Conservation (phyloP, 2,329 filamentous ascomycete species). For the Colletotrichum spinosum region DNA sequence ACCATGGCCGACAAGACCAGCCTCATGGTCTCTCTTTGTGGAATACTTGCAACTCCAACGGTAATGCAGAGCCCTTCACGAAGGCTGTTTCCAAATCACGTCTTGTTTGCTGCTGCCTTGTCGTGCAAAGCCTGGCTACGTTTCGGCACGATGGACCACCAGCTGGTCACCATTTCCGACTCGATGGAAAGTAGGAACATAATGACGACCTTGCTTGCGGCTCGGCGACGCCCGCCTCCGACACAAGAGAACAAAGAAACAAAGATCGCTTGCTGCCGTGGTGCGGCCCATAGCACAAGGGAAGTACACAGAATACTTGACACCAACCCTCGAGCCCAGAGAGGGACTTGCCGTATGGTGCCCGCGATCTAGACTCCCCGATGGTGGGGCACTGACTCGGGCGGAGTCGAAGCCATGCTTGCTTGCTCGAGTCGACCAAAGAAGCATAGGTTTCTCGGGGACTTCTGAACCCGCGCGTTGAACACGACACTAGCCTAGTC, state of each 20-base stretch:
- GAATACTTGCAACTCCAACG: no score
- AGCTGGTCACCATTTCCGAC: not conserved
- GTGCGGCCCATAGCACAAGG: slow-evolving; percentile 16
- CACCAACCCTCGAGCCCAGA: not conserved
- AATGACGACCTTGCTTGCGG: no score
- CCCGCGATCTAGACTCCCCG: slow-evolving; percentile 35
- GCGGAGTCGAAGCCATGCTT: slow-evolving; percentile 34
- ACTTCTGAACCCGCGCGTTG: slow-evolving; percentile 35
- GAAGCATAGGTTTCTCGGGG: slow-evolving; percentile 35
- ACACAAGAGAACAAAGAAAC: slow-evolving; percentile 30
- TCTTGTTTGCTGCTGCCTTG: not conserved
- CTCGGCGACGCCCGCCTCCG: no score
- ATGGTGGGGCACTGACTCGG: slow-evolving; percentile 36
- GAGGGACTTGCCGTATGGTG: slow-evolving; percentile 31
- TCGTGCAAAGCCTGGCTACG: slow-evolving; percentile 14
- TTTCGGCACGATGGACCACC: slow-evolving; percentile 19
- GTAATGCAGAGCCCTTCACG: no score
- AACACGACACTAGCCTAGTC: slow-evolving; percentile 34
- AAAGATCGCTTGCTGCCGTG: slow-evolving; percentile 6
- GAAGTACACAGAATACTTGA: no score
- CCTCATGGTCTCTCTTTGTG: no score
- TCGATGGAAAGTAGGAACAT: no score
- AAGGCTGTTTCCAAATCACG: no score
- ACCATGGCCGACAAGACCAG: no score
- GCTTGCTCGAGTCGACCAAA: slow-evolving; percentile 33